Evolutionary conservation across 352 stramenopile species (phyloP), one percentile per base, ranked within the genome.

Genomic region (Globisporangium carolinianum): DNA sequence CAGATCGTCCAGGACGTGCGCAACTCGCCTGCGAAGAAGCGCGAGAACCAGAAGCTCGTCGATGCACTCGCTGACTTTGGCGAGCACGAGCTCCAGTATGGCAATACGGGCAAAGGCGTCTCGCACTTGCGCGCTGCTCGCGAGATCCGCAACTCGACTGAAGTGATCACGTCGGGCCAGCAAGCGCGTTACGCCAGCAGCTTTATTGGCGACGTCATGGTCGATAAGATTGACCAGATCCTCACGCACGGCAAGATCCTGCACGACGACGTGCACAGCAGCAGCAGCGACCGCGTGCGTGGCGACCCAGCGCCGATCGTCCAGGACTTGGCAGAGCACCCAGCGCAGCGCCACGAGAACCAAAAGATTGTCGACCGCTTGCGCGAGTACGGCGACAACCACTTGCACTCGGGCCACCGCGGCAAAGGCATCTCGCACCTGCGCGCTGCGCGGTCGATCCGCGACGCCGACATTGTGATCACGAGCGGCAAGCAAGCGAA

Each of bases 141-240:
- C 11, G 72, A 89, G 53, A 79, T 92, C 62, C 79, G 86, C 61
- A 70, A 83, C 24, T 48, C 66, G 1, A 66, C 76, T 12, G 56
- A 70, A 32, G 63, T 77, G 12, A 81, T 92, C 50, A 75, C 69
- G 37, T 86, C 76, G 41, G 76, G 72, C 0, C 69, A 61, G 15
- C 70, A 72, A 15, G 79, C 82, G n/a, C 66, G 67, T 5, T 66
- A 65, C 6, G 49, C 58, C n/a, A 67, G 87, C 11, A 68, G 69
- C 42, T 69, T 86, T 38, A 78, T 92, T 46, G 82, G 82, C 41
- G 67, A 80, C n/a, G 76, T 88, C 35, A 78, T 92, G 24, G 71
- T 76, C 2, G 73, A 87, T 42, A 92, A 92, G 65, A 89, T 92
- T 42, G 76, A 92, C 18, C 79, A 92, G 61, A 87, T 92, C 36